phyloP scores from a whole-genome alignment of 371 early-diverging fungal species.

The Mortierella sp. region DNA sequence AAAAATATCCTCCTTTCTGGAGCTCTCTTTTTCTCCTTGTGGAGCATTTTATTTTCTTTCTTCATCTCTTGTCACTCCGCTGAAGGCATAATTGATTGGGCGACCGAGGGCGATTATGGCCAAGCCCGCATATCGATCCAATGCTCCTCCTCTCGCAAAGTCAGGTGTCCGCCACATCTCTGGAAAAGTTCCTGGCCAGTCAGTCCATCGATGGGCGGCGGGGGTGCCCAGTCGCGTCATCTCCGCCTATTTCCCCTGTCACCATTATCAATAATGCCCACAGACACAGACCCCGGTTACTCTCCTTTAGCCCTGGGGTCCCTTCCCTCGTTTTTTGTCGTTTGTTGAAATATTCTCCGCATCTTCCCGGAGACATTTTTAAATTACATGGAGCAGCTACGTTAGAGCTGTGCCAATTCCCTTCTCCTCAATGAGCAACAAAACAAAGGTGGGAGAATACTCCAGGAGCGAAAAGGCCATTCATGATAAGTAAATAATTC shows the following conservation, averaged over 20 bases:
- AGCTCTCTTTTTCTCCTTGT: neutral
- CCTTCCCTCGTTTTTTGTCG: neutral
- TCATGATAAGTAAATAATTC: neutral
- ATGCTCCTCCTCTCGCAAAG: neutral
- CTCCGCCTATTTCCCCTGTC: neutral
- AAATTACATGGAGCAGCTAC: too few species aligned
- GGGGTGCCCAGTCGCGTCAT: neutral
- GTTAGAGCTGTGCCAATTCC: constrained; percentile 4
- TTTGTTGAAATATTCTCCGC: constrained; percentile 11
- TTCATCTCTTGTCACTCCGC: constrained; percentile 5
- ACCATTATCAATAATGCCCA: neutral
- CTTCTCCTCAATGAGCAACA: neutral
- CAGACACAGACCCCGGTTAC: neutral
- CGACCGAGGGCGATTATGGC: neutral
- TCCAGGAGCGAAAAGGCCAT: constrained; percentile 2
- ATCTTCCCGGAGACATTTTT: neutral
- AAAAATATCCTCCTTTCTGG: neutral
- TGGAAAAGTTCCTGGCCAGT: neutral
- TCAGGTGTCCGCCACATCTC: neutral
- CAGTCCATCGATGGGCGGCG: neutral
- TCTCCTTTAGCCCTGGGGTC: neutral
- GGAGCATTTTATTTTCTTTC: neutral
- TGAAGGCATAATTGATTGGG: neutral
- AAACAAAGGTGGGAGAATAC: neutral
- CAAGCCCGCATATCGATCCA: neutral